Percentiles rank a stretch among this genome's conserved stretches.
Conservation (phyloP, 169 alveolate species). For the Eimeria maxima region DNA sequence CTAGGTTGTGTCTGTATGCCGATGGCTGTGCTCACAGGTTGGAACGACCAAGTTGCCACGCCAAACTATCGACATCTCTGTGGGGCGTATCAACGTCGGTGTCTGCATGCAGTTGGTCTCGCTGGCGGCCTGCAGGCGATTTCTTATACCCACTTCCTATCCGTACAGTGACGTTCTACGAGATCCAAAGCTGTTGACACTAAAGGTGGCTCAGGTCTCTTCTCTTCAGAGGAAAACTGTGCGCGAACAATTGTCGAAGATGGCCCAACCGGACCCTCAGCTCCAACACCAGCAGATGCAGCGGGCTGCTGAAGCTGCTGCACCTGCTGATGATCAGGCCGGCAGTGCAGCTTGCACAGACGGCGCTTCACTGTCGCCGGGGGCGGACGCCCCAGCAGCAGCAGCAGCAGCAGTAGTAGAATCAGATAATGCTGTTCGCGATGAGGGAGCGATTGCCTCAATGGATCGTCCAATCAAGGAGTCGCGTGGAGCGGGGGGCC, state of each 20-base stretch:
- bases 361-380: background rate
- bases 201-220: constrained; percentile 69
- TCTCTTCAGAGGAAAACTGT: constrained; percentile 32
- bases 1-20: background rate
- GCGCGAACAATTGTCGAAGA: background rate
- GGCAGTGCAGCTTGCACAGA: background rate
- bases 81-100: constrained; percentile 63
- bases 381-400: background rate
- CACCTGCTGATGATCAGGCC: background rate
- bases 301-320: constrained; percentile 1
- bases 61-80: constrained; percentile 17
- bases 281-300: constrained; percentile 18
- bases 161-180: constrained; percentile 72
- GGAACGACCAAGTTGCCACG: constrained; percentile 50
- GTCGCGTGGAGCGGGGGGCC: constrained; percentile 32
- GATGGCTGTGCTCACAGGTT: constrained; percentile 16
- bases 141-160: constrained; percentile 56
- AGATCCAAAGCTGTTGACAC: background rate
- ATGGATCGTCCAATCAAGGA: background rate
- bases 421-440: constrained; percentile 9
- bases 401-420: constrained; percentile 18
- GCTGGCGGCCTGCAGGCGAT: constrained; percentile 76
- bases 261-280: background rate
- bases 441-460: background rate
- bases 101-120: constrained; percentile 71